Conservation (phyloP, 2,329 filamentous ascomycete genomes). For the Ascochyta pisi region DNA sequence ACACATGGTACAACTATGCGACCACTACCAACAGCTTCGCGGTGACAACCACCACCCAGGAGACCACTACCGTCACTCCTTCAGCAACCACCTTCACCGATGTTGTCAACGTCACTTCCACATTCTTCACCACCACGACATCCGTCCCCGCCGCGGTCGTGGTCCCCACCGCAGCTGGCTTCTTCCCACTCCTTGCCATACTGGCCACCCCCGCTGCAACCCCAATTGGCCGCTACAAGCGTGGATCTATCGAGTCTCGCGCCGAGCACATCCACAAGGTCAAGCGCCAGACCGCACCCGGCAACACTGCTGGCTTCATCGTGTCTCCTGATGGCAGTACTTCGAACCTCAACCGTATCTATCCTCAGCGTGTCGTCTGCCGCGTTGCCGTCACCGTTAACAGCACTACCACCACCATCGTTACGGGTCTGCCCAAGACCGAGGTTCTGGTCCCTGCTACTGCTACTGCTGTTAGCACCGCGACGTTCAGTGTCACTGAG, state of each 20-base stretch:
- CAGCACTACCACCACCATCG: constrained; percentile 18
- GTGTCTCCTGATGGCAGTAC: constrained; percentile 22
- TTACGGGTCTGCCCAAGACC: constrained; percentile 23
- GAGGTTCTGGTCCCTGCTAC: constrained; percentile 17
- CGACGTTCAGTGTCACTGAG: constrained; percentile 24
- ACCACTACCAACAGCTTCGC: constrained; percentile 19
- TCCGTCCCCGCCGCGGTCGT: constrained; percentile 21
- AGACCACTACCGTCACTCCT: constrained; percentile 27
- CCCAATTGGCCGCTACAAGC: constrained; percentile 28
- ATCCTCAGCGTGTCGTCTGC: constrained; percentile 26
- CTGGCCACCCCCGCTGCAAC: constrained; percentile 13
- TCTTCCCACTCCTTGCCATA: constrained; percentile 23
- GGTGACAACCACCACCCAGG: constrained; percentile 21
- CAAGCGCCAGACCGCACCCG: constrained; percentile 27
- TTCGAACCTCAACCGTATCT: constrained; percentile 20
- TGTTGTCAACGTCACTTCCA: constrained; percentile 25
- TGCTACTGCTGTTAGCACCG: constrained; percentile 24
- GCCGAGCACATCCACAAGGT: constrained; percentile 12
- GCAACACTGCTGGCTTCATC: constrained; percentile 26
- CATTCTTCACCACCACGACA: constrained; percentile 19
- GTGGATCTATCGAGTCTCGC: constrained; percentile 16
- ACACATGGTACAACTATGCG: constrained; percentile 19
- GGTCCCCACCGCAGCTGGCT: constrained; percentile 23
- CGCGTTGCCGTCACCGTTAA: constrained; percentile 18
- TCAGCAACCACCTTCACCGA: constrained; percentile 29